Percentiles rank a stretch among this genome's conserved stretches.
phyloP scores from a whole-genome alignment of 1,284 basidiomycete genomes.

The Austroboletus niveus region DNA sequence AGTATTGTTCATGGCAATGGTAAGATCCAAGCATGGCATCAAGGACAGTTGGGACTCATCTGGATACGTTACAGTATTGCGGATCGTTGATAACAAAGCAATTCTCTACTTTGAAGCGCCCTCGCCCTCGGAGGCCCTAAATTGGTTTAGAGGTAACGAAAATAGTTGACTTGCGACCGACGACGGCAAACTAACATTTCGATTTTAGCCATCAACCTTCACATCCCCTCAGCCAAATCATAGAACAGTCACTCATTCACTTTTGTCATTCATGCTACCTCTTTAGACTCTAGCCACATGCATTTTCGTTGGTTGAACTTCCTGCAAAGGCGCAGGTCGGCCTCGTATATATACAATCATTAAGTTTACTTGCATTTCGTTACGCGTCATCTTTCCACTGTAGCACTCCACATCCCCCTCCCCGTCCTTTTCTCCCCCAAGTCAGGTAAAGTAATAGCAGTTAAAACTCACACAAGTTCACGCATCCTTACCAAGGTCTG shows the following conservation, averaged over 20 bases:
- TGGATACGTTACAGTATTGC: constrained; percentile 52
- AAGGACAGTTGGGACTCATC: constrained; percentile 6
- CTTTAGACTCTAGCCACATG: constrained; percentile 5
- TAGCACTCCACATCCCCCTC: constrained; percentile 27
- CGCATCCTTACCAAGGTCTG: neutral
- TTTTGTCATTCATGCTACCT: neutral
- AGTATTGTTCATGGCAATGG: constrained; percentile 86
- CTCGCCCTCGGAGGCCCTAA: constrained; percentile 77
- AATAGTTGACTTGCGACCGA: neutral
- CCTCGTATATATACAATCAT: constrained; percentile 38
- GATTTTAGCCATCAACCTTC: constrained; percentile 53
- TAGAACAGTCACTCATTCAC: constrained; percentile 26
- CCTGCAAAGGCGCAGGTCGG: constrained; percentile 17
- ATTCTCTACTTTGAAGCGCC: constrained; percentile 91
- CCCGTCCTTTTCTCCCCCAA: constrained; percentile 8
- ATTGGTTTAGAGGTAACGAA: constrained; percentile 80
- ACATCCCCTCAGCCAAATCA: constrained; percentile 56
- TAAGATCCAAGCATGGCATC: constrained; percentile 36
- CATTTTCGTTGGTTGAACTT: constrained; percentile 11
- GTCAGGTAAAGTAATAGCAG: constrained; percentile 29
- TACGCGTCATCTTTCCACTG: constrained; percentile 34
- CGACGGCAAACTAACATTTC: constrained; percentile 4
- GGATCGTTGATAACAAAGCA: constrained; percentile 84
- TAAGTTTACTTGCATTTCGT: constrained; percentile 35
- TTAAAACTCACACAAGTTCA: constrained; percentile 14